Conservation (phyloP, 2,329 filamentous ascomycete species). For the Fonsecaea pugnacius region DNA sequence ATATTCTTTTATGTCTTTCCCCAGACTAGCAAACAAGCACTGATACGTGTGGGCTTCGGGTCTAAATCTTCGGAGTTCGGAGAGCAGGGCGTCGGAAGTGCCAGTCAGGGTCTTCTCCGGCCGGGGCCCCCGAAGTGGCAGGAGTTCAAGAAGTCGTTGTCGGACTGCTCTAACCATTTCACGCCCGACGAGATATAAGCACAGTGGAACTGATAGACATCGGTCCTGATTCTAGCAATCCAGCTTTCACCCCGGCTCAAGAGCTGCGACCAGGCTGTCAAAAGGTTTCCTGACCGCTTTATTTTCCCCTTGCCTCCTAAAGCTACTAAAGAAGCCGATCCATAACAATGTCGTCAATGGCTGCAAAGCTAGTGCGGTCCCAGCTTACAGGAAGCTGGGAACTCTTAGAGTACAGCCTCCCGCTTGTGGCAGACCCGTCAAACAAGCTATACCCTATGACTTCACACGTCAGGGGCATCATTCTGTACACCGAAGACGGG, state of each 20-base stretch:
- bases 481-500: conserved; percentile 26
- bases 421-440: conserved; percentile 11
- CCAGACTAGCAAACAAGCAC: too few species aligned
- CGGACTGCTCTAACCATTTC: too few species aligned
- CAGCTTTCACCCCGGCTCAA: not conserved
- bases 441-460: conserved; percentile 20
- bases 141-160: not conserved
- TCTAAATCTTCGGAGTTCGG: too few species aligned
- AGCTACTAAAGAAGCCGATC: not conserved
- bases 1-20: too few species aligned
- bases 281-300: not conserved
- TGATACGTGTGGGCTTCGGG: too few species aligned
- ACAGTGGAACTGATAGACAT: not conserved
- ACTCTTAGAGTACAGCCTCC: conserved; percentile 15
- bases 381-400: conserved; percentile 21
- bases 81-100: not conserved
- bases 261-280: not conserved
- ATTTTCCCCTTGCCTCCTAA: not conserved
- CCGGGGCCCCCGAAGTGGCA: not conserved
- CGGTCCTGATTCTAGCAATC: not conserved
- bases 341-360: not conserved
- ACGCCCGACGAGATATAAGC: not conserved
- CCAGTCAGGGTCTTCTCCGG: not conserved
- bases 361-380: not conserved
- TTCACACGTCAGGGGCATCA: conserved; percentile 17